These are phyloP conservation scores for Pichia nakasei DNA, from an alignment of 805 yeast species.

Conservation along the genomic window DNA sequence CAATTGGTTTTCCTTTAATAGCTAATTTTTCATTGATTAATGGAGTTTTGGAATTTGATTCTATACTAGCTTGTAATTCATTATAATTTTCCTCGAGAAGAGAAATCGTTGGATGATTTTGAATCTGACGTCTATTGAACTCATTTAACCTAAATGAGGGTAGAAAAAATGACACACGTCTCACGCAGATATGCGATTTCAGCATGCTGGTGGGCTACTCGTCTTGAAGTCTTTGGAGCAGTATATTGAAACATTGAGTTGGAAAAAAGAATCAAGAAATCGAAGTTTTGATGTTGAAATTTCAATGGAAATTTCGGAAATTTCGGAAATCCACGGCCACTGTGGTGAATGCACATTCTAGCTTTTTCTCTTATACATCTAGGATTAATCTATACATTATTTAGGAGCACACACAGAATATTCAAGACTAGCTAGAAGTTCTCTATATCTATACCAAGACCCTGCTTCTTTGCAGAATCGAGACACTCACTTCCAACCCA, in stretches of 20 bases:
- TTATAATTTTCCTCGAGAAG: conserved; percentile 5
- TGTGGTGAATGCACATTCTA: too few relatives aligned
- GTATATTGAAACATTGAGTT: too few relatives aligned
- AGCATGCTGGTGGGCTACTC: too few relatives aligned
- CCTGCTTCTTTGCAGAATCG: conserved; percentile 18
- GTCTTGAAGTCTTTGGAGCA: too few relatives aligned
- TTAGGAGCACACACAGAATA: neutral
- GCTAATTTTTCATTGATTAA: neutral
- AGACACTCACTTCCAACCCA: conserved; percentile 39
- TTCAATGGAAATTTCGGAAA: too few relatives aligned
- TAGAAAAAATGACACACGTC: conserved; percentile 9
- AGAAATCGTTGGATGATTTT: conserved; percentile 5
- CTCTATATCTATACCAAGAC: conserved; percentile 25
- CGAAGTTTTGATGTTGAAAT: too few relatives aligned
- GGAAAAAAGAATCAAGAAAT: too few relatives aligned
- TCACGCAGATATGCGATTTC: neutral
- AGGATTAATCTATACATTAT: neutral
- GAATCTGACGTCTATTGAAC: conserved; percentile 6
- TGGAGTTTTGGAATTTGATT: neutral
- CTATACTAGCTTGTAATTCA: neutral
- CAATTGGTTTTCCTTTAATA: neutral
- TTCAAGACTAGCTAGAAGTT: conserved; percentile 18
- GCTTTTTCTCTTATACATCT: too few relatives aligned
- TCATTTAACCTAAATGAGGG: conserved; percentile 9
- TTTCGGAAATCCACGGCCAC: too few relatives aligned